A percentile compares a stretch with the other conserved stretches of the same genome.
Evolutionary conservation across 1,139 yeast species (phyloP).

Genomic region (Meyerozyma elateridarum): DNA sequence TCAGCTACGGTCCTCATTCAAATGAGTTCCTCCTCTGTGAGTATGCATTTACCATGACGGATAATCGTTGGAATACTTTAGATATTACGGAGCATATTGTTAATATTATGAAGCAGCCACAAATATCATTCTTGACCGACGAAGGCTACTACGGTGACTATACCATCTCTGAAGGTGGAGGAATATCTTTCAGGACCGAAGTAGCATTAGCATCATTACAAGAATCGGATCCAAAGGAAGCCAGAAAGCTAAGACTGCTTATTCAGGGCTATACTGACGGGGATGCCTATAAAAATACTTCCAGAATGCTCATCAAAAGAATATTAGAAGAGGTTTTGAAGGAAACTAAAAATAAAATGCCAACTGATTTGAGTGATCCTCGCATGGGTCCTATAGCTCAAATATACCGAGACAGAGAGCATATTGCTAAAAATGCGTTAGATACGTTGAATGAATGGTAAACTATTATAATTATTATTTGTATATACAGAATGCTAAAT

Average conservation of each 20-base stretch:
- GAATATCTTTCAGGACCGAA: conserved; percentile 67
- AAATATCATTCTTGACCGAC: conserved; percentile 43
- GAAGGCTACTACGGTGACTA: conserved; percentile 68
- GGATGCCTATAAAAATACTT: conserved; percentile 26
- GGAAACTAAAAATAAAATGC: conserved; percentile 16
- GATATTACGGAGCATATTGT: conserved; percentile 50
- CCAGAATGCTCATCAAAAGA: conserved; percentile 24
- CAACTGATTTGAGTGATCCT: no score
- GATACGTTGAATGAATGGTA: conserved; percentile 4
- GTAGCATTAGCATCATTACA: conserved; percentile 67
- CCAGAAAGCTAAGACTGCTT: conserved; percentile 25
- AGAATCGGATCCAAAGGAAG: conserved; percentile 33
- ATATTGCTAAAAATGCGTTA: conserved; percentile 6
- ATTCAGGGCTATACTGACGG: conserved; percentile 39
- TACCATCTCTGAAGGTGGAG: conserved; percentile 48
- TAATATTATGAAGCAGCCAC: conserved; percentile 32
- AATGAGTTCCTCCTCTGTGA: conserved; percentile 78
- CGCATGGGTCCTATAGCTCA: no score
- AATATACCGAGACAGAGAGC: conserved; percentile 12
- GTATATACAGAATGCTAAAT: no score
- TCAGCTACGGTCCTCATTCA: conserved; percentile 85
- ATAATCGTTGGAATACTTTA: conserved; percentile 65
- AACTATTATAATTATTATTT: conserved; percentile 4
- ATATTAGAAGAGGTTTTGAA: conserved; percentile 28
- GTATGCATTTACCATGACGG: conserved; percentile 68